Evolutionary conservation across 2,329 filamentous ascomycete species (phyloP).

Genomic region (Penicillium hesseltinei): DNA sequence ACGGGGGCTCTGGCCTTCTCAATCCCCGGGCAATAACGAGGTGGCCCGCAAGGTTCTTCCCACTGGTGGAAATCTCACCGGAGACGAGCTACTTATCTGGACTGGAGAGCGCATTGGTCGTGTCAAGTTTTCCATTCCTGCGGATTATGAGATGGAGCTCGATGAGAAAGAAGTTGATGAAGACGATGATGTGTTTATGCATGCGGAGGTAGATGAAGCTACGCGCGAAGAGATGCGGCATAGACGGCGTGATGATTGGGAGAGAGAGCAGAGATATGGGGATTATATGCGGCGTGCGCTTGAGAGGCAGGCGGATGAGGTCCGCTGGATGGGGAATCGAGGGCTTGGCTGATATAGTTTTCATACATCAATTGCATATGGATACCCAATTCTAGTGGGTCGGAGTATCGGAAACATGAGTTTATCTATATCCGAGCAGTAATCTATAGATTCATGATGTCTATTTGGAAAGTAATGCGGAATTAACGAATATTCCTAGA

Average conservation of each 20-base stretch:
- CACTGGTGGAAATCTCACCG: constrained; percentile 46
- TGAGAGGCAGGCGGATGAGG: constrained; percentile 74
- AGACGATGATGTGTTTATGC: constrained; percentile 31
- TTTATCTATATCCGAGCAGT: neutral
- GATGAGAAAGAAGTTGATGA: constrained; percentile 42
- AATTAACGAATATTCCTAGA: neutral
- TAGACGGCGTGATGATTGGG: constrained; percentile 33
- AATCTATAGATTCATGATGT: neutral
- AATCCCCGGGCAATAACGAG: constrained; percentile 52
- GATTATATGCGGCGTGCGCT: constrained; percentile 71
- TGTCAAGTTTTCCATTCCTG: constrained; percentile 57
- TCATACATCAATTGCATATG: neutral
- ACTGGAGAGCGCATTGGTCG: constrained; percentile 81
- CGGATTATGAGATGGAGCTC: constrained; percentile 32
- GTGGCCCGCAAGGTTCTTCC: constrained; percentile 78
- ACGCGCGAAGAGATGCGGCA: constrained; percentile 32
- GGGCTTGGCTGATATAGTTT: constrained; percentile 14
- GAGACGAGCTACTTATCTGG: constrained; percentile 78
- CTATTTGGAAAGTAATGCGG: neutral
- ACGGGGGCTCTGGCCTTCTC: constrained; percentile 57
- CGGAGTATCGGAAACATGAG: neutral
- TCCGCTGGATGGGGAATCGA: constrained; percentile 65
- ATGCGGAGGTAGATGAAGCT: constrained; percentile 28
- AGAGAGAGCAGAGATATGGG: constrained; percentile 57
- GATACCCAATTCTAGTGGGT: neutral